Conservation (phyloP, 768 basidiomycete genomes). For the Lactarius deliciosus region DNA sequence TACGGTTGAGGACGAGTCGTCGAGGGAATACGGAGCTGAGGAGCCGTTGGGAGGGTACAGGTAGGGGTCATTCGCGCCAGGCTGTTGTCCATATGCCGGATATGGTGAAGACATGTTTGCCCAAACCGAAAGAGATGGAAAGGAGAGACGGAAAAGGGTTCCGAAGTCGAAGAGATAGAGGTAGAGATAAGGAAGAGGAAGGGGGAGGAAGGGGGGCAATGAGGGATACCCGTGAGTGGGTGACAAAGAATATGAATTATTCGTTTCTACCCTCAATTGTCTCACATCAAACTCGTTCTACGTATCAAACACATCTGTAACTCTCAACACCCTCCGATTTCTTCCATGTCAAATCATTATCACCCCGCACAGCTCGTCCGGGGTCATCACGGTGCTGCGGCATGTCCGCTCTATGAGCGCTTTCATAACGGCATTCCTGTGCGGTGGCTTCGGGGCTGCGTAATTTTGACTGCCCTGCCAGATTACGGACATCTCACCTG, state of each 20-base stretch:
- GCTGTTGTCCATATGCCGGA: conserved; percentile 27
- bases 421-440: background rate
- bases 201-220: background rate
- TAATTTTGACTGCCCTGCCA: too few relatives aligned
- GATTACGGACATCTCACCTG: too few relatives aligned
- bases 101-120: conserved; percentile 28
- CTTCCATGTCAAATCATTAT: background rate
- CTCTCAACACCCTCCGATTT: background rate
- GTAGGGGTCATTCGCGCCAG: conserved; percentile 10
- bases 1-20: conserved; percentile 19
- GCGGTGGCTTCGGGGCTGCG: background rate
- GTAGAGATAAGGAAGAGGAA: background rate
- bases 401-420: background rate
- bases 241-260: background rate
- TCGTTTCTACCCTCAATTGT: background rate
- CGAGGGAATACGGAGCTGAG: background rate
- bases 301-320: background rate
- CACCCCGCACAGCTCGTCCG: background rate
- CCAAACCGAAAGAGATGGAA: background rate
- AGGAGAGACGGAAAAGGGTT: background rate
- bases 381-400: background rate
- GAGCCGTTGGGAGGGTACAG: conserved; percentile 25
- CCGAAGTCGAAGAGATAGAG: background rate
- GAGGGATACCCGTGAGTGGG: background rate
- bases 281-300: background rate